Evolutionary conservation across 179 eudicot genomes (phyloP).

Genomic region (Silene noctiflora): DNA sequence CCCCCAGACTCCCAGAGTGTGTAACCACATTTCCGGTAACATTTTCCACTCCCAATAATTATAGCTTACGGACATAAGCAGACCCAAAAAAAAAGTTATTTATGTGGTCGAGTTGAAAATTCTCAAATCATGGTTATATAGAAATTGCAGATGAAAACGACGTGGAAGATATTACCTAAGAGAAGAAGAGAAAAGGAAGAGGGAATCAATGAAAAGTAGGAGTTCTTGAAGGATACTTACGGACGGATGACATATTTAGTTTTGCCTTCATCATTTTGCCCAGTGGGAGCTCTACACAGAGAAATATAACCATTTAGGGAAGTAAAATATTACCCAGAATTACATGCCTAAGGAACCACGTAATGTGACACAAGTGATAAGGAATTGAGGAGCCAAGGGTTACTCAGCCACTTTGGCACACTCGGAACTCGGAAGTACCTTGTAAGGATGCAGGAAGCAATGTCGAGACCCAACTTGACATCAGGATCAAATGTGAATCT

Average conservation of each 20-base stretch:
- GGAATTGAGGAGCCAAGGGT: not conserved
- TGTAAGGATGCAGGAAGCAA: constrained; percentile 92
- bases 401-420: constrained; percentile 16
- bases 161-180: not conserved
- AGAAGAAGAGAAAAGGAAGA: constrained; percentile 4
- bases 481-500: constrained; percentile 91
- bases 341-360: not conserved
- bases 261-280: constrained; percentile 81
- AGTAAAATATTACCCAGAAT: not conserved
- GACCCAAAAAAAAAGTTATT: too few species aligned
- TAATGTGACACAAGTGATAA: not conserved
- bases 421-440: constrained; percentile 43
- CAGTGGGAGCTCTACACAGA: constrained; percentile 64
- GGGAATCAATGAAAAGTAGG: not conserved
- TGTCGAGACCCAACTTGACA: constrained; percentile 82
- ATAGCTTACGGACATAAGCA: not conserved
- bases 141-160: not conserved
- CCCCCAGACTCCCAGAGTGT: not conserved
- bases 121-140: not conserved
- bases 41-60: not conserved
- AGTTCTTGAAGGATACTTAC: constrained; percentile 45
- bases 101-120: not conserved
- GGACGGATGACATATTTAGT: constrained; percentile 87
- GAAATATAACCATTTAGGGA: not conserved
- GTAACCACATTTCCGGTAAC: not conserved